Evolutionary conservation across 176 grass and related monocot genomes (phyloP).

Genomic region (Raddia guianensis): DNA sequence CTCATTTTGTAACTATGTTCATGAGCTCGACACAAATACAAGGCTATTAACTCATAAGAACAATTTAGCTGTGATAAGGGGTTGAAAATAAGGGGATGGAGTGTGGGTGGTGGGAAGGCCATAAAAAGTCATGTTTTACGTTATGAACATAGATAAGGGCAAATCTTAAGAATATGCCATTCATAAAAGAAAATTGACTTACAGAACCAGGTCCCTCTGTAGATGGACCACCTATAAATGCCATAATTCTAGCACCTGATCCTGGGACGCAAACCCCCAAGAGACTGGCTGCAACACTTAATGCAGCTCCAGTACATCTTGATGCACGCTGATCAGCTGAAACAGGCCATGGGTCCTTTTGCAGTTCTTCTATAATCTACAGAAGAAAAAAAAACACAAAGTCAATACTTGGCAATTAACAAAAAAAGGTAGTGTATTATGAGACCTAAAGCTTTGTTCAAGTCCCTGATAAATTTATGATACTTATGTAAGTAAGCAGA

Average conservation of each 20-base stretch:
- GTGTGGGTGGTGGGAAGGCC: not conserved
- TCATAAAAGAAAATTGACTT: slow-evolving; percentile 46
- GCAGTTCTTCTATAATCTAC: slow-evolving; percentile 92
- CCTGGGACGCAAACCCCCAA: slow-evolving; percentile 89
- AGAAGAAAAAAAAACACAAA: not conserved
- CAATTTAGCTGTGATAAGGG: not conserved
- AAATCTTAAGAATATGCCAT: slow-evolving; percentile 22
- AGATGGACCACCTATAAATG: slow-evolving; percentile 84
- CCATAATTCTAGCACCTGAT: slow-evolving; percentile 97
- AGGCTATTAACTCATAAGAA: not conserved
- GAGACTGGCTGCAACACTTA: slow-evolving; percentile 77
- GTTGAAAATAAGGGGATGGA: not conserved
- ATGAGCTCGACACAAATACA: not conserved
- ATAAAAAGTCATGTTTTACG: not conserved
- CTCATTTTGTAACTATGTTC: slow-evolving; percentile 5
- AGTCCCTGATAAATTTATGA: slow-evolving; percentile 21
- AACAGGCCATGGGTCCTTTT: slow-evolving; percentile 86
- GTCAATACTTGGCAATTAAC: slow-evolving; percentile 23
- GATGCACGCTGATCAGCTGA: slow-evolving; percentile 76
- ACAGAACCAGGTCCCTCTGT: slow-evolving; percentile 80
- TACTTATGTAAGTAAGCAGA: slow-evolving; percentile 7
- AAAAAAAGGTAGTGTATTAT: slow-evolving; percentile 18
- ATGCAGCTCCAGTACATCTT: slow-evolving; percentile 78
- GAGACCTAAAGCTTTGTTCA: not conserved
- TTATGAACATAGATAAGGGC: not conserved